These are phyloP conservation scores for Cercospora janseana DNA, from an alignment of 2,329 filamentous ascomycete genomes.

Conservation along the genomic window DNA sequence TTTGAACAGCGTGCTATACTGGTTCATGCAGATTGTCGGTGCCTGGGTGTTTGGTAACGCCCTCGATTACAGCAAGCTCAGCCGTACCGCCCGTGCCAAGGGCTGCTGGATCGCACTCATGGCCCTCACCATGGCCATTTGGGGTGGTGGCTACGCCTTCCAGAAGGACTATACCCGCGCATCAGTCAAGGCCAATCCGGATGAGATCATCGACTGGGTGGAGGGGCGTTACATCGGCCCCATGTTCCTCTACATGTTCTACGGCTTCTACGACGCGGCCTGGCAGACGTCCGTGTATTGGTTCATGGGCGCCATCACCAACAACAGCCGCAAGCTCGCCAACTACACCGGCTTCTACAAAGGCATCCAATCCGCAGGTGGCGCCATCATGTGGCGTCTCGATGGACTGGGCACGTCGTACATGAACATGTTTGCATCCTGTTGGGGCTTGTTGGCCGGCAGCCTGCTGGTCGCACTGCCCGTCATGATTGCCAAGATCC, in stretches of 20 bases:
- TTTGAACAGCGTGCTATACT: constrained; percentile 76
- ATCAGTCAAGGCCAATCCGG: constrained; percentile 25
- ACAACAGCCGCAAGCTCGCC: constrained; percentile 86
- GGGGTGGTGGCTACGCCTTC: constrained; percentile 80
- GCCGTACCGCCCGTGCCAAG: constrained; percentile 68
- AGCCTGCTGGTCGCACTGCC: constrained; percentile 75
- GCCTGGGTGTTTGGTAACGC: constrained; percentile 69
- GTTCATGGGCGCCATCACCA: constrained; percentile 92
- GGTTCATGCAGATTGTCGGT: constrained; percentile 73
- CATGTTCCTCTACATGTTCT: constrained; percentile 88
- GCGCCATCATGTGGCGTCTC: constrained; percentile 71
- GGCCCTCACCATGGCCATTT: constrained; percentile 70
- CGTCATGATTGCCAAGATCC: constrained; percentile 74
- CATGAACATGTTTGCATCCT: constrained; percentile 68
- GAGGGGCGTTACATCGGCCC: constrained; percentile 68
- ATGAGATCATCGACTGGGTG: constrained; percentile 62
- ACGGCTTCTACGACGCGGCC: constrained; percentile 82
- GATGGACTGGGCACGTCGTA: constrained; percentile 63
- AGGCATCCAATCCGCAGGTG: constrained; percentile 82
- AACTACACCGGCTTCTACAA: constrained; percentile 93
- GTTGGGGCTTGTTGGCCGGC: constrained; percentile 74
- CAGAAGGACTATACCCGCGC: constrained; percentile 59
- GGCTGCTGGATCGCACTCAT: constrained; percentile 61
- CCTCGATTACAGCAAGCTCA: constrained; percentile 60
- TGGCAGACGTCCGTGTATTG: constrained; percentile 94